Base-by-base conservation (phyloP, 2,329 filamentous ascomycete genomes). In the Lecanicillium sp. region DNA sequence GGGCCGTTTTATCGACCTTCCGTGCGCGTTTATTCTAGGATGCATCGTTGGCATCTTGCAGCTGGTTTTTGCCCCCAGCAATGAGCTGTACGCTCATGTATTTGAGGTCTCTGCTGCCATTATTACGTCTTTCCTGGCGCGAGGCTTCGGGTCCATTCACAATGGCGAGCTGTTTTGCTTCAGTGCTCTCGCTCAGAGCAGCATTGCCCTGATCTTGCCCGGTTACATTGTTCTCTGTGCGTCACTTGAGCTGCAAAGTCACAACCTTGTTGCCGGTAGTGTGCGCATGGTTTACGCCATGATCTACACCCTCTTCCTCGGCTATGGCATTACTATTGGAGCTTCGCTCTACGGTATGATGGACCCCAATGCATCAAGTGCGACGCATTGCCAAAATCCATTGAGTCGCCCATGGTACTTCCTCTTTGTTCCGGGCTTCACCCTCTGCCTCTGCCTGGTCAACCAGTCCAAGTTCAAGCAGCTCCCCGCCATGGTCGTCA, bases 401-500 rank as follows among this genome's bases (percentile, higher is more conserved):
- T 69, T 81, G 37, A 42, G 57, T 10, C 49, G 60, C 0, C 55
- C 57, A 8, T 66, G 63, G 54, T 75, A 75, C 49, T 87, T 88
- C 58, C 61, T 84, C 11, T 89, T 87, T 51, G 87, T 92, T 0
- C 74, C 83, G 0, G 62, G 71, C 5, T 94, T 90, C 59, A 79
- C 85, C 4, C 56, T 87, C 27, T 87, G 81, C 47, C 68, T 90
- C 0, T 81, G 83, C 44, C 70, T 89, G 51, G 81, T 90, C 57
- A 89, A 89, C 59, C 84, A 90, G 48, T 84, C 83, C 43, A 87
- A 87, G 59, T 86, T 76, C 75, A 81, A 77, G 50, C 85, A 90
- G 54, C 74, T 79, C 22, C 84, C 85, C 0, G 71, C 84, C 36
- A 90, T 90, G 84, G 62, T 84, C 4, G 32, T 76, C 42, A 88